Percentiles rank a stretch among this genome's conserved stretches.
phyloP scores from a whole-genome alignment of 148 eudicot genomes.

The Gaultheria prostrata region DNA sequence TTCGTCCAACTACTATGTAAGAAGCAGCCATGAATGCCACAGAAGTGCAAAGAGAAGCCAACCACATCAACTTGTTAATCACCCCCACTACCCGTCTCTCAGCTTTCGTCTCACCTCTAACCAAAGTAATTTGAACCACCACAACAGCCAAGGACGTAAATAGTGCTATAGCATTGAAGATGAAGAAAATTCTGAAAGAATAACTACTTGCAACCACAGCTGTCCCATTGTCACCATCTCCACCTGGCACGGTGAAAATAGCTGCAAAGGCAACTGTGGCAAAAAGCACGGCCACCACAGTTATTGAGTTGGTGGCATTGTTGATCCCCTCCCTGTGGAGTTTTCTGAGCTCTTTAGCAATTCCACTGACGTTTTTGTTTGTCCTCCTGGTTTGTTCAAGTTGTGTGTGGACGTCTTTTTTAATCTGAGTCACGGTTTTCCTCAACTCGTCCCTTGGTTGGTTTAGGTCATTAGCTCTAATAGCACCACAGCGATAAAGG shows the following conservation, averaged over 20 bases:
- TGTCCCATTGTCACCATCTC: constrained; percentile 39
- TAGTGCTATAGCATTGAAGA: constrained; percentile 74
- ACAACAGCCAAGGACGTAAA: constrained; percentile 84
- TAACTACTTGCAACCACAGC: constrained; percentile 50
- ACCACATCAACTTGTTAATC: constrained; percentile 86
- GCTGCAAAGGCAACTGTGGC: constrained; percentile 90
- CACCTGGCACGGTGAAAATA: constrained; percentile 81
- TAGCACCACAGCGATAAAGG: constrained; percentile 50
- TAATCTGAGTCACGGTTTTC: constrained; percentile 72
- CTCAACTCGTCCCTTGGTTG: constrained; percentile 82
- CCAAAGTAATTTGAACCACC: constrained; percentile 80
- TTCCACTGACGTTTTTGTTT: constrained; percentile 64
- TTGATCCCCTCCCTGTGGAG: constrained; percentile 86
- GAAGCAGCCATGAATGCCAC: constrained; percentile 82
- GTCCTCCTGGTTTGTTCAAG: constrained; percentile 71
- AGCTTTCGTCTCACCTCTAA: constrained; percentile 73
- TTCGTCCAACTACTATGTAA: constrained; percentile 67
- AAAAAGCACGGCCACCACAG: constrained; percentile 81
- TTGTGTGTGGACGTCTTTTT: constrained; percentile 69
- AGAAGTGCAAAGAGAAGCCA: constrained; percentile 80
- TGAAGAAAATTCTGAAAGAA: constrained; percentile 69
- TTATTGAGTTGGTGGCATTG: constrained; percentile 81
- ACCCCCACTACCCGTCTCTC: constrained; percentile 66
- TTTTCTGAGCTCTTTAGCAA: constrained; percentile 76
- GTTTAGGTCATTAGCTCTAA: constrained; percentile 73